Evolutionary conservation across 75 land plant genomes (phyloP), one percentile per base, ranked within the genome.

Genomic region (Chamaecyparis obtusa): DNA sequence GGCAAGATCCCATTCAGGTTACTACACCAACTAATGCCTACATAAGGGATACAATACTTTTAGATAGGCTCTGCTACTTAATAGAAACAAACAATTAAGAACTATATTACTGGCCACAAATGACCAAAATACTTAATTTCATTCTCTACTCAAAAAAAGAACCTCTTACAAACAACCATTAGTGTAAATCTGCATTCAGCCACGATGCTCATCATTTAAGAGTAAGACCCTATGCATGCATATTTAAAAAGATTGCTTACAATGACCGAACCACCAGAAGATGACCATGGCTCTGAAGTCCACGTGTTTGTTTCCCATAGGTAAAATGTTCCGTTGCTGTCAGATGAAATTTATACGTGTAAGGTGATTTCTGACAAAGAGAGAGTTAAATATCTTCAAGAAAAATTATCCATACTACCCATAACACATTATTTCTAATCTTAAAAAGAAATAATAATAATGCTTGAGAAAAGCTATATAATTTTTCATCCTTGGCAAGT

Each of bases 281-380:
- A 95, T 35, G 96, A 93, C 99, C 99, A 97, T 80, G 89, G 94
- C 87, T 93, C 99, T 76, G 98, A 97, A 43, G 95, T 96, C 99
- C 99, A 97, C 69, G 91, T 92, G 91, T 91, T 94, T 36, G 99
- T 97, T 91, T 97, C 99, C 99, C 99, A 97, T 35, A 97, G 92
- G 91, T 96, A 94, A 91, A 97, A 97, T 75, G 90, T 92, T 57
- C 98, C 98, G 94, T 97, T 94, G 83, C 99, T 97, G 88, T 75
- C 83, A 64, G n/a, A 88, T 24, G 19, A 72, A 89, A 79, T 43
- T 43, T 60, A 82, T 32, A 78, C 32, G 21, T n/a, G 14, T 48
- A 17, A 27, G 9, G 39, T 44, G 30, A 54, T 33, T 83, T 30
- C 37, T 36, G 16, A 8, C 84, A 15, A 33, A 88, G 72, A 44